Evolutionary conservation across 2,329 filamentous ascomycete genomes (phyloP).

Genomic region (Colletotrichum australisinense): DNA sequence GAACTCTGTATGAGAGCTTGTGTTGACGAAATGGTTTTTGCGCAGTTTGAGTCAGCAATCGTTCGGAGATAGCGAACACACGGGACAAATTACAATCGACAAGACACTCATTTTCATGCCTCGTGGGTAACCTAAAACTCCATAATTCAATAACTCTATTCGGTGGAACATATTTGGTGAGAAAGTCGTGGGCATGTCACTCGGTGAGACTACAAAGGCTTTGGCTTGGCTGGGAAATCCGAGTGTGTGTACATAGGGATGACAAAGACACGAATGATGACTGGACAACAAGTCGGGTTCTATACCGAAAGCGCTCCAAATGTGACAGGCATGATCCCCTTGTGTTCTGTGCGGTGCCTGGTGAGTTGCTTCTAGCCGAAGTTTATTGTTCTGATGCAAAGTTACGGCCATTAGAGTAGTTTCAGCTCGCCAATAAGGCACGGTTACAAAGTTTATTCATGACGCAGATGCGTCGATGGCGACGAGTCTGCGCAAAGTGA

Average conservation of each 20-base stretch:
- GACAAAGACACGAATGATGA: conserved; percentile 5
- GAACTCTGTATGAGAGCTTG: conserved; percentile 5
- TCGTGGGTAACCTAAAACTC: conserved; percentile 4
- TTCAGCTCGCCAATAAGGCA: not conserved
- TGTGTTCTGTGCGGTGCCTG: not conserved
- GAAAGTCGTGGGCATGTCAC: not conserved
- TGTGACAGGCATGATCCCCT: not conserved
- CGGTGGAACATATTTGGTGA: not conserved
- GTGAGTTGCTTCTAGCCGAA: not conserved
- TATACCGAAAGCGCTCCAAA: not conserved
- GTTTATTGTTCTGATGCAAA: not conserved
- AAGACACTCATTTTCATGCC: not conserved
- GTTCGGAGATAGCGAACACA: not conserved
- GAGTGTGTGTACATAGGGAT: conserved; percentile 17
- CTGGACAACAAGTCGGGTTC: not conserved
- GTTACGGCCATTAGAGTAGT: not conserved
- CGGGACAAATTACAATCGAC: conserved; percentile 5
- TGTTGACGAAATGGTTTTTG: conserved; percentile 28
- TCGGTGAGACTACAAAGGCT: not conserved
- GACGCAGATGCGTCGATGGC: not conserved
- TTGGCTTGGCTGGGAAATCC: not conserved
- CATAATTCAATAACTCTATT: not conserved
- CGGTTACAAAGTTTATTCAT: not conserved
- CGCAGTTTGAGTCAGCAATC: conserved; percentile 13
- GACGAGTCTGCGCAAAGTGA: not conserved